Percentiles rank a stretch among this genome's conserved stretches.
Conservation (phyloP, 208 protist genomes). For the Porcisia hertigi region DNA sequence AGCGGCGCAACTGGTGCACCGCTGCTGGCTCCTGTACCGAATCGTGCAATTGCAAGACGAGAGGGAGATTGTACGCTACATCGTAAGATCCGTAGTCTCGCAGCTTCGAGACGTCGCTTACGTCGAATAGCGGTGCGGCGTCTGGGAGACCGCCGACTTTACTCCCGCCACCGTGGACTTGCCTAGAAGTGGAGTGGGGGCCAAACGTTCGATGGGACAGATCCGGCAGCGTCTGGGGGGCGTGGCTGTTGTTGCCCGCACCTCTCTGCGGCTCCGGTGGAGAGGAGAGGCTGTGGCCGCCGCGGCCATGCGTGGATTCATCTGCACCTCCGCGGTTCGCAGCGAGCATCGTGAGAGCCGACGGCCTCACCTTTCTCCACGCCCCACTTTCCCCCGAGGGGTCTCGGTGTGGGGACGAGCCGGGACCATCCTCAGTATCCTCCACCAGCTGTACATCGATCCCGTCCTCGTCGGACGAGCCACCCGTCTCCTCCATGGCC, state of each 20-base stretch:
- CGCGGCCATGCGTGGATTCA: neutral
- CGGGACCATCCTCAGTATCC: conserved; percentile 2
- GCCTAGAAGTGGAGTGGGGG: conserved; percentile 7
- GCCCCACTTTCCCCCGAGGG: neutral
- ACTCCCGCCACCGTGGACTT: neutral
- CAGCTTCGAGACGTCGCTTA: conserved; percentile 60
- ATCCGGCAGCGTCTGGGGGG: neutral
- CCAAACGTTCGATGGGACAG: neutral
- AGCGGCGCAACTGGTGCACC: conserved; percentile 27
- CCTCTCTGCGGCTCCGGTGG: neutral
- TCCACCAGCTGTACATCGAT: conserved; percentile 21
- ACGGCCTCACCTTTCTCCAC: neutral
- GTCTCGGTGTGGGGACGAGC: neutral
- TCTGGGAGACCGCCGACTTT: neutral
- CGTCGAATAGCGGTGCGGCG: conserved; percentile 33
- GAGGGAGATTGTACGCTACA: conserved; percentile 43
- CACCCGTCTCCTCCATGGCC: conserved; percentile 27
- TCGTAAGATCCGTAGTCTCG: conserved; percentile 58
- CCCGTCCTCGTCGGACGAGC: conserved; percentile 28
- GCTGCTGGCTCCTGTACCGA: neutral
- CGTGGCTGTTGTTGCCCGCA: neutral
- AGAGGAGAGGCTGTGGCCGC: neutral
- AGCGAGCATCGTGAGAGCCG: neutral
- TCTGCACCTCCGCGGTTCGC: neutral
- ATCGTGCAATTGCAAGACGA: conserved; percentile 33